Percentiles rank a stretch among this genome's conserved stretches.
Evolutionary conservation across 2,329 filamentous ascomycete genomes (phyloP).

Genomic region (Fusarium burgessii): DNA sequence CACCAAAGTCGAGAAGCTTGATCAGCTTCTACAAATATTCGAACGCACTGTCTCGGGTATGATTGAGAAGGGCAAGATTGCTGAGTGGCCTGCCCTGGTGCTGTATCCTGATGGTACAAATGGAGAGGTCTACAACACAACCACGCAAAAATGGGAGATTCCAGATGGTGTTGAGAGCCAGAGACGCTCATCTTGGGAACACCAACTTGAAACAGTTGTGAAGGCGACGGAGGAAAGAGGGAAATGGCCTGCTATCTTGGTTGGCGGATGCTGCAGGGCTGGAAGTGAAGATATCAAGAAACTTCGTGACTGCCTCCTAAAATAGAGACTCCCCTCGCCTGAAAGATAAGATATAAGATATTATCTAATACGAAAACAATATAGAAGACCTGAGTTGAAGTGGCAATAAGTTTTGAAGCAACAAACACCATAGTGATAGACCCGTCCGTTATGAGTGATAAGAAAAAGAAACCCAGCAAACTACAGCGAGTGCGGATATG

Average conservation of each 20-base stretch:
- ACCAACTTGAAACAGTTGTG: slow-evolving; percentile 58
- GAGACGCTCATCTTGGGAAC: slow-evolving; percentile 58
- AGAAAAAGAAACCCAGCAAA: too few species aligned
- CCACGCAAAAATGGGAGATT: slow-evolving; percentile 69
- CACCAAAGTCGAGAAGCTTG: slow-evolving; percentile 73
- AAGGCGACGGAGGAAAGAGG: slow-evolving; percentile 51
- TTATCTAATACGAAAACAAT: too few species aligned
- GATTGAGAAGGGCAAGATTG: slow-evolving; percentile 49
- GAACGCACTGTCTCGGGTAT: slow-evolving; percentile 61
- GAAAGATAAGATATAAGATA: background rate
- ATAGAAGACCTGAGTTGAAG: background rate
- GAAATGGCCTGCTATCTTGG: slow-evolving; percentile 60
- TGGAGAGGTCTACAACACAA: slow-evolving; percentile 74
- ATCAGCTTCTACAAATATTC: slow-evolving; percentile 65
- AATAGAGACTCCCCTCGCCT: background rate
- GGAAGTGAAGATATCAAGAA: slow-evolving; percentile 52
- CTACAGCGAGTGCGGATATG: too few species aligned
- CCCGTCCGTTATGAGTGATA: too few species aligned
- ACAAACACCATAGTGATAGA: background rate
- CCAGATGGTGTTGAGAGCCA: slow-evolving; percentile 45
- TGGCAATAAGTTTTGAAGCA: background rate
- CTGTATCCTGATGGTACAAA: slow-evolving; percentile 78
- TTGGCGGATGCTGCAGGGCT: slow-evolving; percentile 67
- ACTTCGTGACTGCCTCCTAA: slow-evolving; percentile 44
- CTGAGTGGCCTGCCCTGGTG: slow-evolving; percentile 65